Conservation (phyloP, 2,329 filamentous ascomycete species). For the Aspergillus chevalieri region DNA sequence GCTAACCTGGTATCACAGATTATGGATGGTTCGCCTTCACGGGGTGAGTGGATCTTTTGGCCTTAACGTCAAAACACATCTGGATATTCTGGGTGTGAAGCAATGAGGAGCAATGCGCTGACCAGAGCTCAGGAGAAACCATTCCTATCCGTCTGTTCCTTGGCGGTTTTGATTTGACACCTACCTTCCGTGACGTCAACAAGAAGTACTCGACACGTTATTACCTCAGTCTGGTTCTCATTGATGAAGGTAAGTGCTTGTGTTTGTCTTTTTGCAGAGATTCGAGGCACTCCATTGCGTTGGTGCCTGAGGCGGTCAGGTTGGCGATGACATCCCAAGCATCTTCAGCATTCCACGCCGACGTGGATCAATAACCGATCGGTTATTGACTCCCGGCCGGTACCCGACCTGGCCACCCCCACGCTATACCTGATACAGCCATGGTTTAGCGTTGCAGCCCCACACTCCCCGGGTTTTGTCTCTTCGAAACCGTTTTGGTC, state of each 20-base stretch:
- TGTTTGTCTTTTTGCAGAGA: background rate
- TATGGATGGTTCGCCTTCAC: constrained; percentile 97
- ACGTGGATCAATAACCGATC: constrained; percentile 26
- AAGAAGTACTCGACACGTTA: constrained; percentile 99
- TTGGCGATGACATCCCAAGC: background rate
- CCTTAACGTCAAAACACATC: background rate
- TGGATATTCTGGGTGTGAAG: background rate
- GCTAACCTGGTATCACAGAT: constrained; percentile 52
- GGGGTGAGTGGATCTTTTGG: constrained; percentile 54
- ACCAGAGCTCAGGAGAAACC: constrained; percentile 58
- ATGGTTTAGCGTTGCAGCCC: constrained; percentile 15
- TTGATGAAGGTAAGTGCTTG: constrained; percentile 69
- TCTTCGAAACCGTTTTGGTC: background rate
- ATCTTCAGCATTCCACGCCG: constrained; percentile 13
- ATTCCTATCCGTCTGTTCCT: constrained; percentile 97
- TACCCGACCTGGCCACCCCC: constrained; percentile 18
- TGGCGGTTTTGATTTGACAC: constrained; percentile 93
- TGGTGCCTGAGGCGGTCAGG: constrained; percentile 10
- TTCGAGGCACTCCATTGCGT: constrained; percentile 2
- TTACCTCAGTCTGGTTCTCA: constrained; percentile 91
- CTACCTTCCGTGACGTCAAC: constrained; percentile 98
- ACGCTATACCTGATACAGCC: constrained; percentile 23
- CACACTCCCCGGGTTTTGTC: constrained; percentile 8
- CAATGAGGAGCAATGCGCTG: constrained; percentile 10
- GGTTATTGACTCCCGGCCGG: constrained; percentile 24